Evolutionary conservation across 2,329 filamentous ascomycete species (phyloP), one percentile per base, ranked within the genome.

Genomic region (Nannizziopsis barbatae): DNA sequence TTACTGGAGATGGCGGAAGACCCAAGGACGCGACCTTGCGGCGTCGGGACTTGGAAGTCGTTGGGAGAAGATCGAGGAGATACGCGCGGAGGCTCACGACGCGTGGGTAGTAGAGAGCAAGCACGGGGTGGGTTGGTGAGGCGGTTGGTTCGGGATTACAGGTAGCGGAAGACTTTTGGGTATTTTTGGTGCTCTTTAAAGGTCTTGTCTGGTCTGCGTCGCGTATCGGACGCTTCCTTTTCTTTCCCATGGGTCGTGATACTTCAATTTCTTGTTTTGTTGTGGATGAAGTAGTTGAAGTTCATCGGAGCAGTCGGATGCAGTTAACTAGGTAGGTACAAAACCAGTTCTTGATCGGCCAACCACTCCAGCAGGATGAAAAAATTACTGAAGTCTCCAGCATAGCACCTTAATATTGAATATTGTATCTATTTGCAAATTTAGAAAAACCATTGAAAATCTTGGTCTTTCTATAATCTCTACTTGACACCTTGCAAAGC

Each of bases 81-180:
- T 86, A 85, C 50, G 83, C 73, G 57, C 86, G 80, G 50, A 95
- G 69, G 0, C 80, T 80, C 48, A 78, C 64, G 10, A 88, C 75
- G 41, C 73, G 66, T 6, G 74, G 66, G 65, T 88, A 94, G 66
- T 82, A 84, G 52, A 76, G 75, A 40, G 72, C 73, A 49, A 94
- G 71, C 31, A 92, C 74, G 47, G 79, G 77, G 60, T 86, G 81
- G 2, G 40, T 39, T n/a, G 33, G 14, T 15, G 39, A 5, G 9
- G 32, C 7, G 38, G 45, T 5, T 36, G 27, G n/a, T 2, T 31
- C 30, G 15, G 5, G 36, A 5, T 47, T 47, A 17, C 6, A 10
- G 14, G 12, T 22, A 11, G 37, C 10, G 11, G 20, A 4, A 33
- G 27, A 12, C 20, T 6, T 12, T 32, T 22, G 2, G 17, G 42